A percentile compares a stretch with the other conserved stretches of the same genome.
These are phyloP conservation scores for Clonostachys rosea DNA, from an alignment of 2,329 filamentous ascomycete species.

Conservation along the genomic window DNA sequence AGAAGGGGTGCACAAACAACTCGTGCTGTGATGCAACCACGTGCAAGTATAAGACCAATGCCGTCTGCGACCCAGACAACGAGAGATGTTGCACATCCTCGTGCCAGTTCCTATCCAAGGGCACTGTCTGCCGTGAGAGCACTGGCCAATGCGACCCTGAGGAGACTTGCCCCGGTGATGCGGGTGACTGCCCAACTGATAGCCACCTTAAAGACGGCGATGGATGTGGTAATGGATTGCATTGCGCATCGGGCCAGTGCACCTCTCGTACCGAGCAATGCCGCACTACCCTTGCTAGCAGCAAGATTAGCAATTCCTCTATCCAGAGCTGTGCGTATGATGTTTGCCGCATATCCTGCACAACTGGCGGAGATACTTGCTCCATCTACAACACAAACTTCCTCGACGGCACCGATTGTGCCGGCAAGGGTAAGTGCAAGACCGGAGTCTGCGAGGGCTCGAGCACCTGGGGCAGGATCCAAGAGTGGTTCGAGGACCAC, in stretches of 20 bases:
- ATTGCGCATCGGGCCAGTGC: constrained; percentile 90
- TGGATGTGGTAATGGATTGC: constrained; percentile 64
- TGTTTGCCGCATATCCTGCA: constrained; percentile 74
- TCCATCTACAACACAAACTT: constrained; percentile 84
- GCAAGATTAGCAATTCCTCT: constrained; percentile 71
- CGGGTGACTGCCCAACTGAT: constrained; percentile 72
- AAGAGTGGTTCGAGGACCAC: constrained; percentile 71
- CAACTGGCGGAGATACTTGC: constrained; percentile 61
- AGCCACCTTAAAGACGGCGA: constrained; percentile 64
- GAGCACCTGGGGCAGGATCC: constrained; percentile 65
- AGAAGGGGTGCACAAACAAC: constrained; percentile 66
- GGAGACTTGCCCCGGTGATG: constrained; percentile 74
- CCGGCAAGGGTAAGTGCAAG: constrained; percentile 71
- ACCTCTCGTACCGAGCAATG: constrained; percentile 90
- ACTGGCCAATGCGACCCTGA: constrained; percentile 80
- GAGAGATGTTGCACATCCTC: constrained; percentile 71
- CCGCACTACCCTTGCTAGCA: constrained; percentile 73
- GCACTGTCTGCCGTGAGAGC: constrained; percentile 74
- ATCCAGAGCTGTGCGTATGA: constrained; percentile 73
- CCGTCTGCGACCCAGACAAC: constrained; percentile 77
- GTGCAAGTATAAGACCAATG: constrained; percentile 73
- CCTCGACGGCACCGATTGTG: constrained; percentile 83
- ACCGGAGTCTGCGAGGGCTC: constrained; percentile 76
- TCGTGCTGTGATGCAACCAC: constrained; percentile 79
- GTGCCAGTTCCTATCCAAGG: constrained; percentile 64